These are phyloP conservation scores for Linderniella brevidens DNA, from an alignment of 257 asterid species.

Conservation along the genomic window DNA sequence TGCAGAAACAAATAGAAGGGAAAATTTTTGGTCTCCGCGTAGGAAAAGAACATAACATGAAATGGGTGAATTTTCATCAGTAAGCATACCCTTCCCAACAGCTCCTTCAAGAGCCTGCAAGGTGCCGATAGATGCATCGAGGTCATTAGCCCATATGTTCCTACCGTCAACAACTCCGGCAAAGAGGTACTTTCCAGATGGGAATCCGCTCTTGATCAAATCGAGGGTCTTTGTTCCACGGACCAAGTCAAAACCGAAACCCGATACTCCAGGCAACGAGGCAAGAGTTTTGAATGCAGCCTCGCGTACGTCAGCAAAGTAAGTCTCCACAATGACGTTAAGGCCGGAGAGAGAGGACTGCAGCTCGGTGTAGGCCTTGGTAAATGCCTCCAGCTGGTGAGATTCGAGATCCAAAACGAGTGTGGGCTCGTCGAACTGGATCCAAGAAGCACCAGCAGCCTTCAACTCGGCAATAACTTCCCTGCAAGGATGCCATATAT, in stretches of 20 bases:
- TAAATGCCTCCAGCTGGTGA: slow-evolving; percentile 74
- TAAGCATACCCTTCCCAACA: slow-evolving; percentile 73
- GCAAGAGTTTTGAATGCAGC: slow-evolving; percentile 65
- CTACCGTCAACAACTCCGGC: slow-evolving; percentile 99
- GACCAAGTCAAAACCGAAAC: slow-evolving; percentile 75
- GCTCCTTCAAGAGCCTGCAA: slow-evolving; percentile 58
- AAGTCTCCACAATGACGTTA: slow-evolving; percentile 56
- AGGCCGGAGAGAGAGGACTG: slow-evolving; percentile 62
- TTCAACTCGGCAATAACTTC: slow-evolving; percentile 81
- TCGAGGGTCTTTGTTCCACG: slow-evolving; percentile 78
- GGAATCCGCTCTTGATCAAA: slow-evolving; percentile 66
- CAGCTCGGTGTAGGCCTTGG: slow-evolving; percentile 64
- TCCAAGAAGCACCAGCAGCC: slow-evolving; percentile 88
- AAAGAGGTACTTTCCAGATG: slow-evolving; percentile 78
- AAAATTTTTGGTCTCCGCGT: background rate
- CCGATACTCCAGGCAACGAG: slow-evolving; percentile 55
- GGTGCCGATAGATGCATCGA: slow-evolving; percentile 43
- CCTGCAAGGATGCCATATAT: slow-evolving; percentile 25
- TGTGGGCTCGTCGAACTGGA: slow-evolving; percentile 94
- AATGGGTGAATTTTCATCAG: slow-evolving; percentile 1
- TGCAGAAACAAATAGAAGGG: slow-evolving; percentile 13
- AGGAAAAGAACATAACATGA: background rate
- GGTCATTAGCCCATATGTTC: slow-evolving; percentile 97
- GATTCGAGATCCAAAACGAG: slow-evolving; percentile 78
- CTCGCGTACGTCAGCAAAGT: slow-evolving; percentile 76